Evolutionary conservation across 148 eudicot genomes (phyloP).

Genomic region (Linanthus parryae): DNA sequence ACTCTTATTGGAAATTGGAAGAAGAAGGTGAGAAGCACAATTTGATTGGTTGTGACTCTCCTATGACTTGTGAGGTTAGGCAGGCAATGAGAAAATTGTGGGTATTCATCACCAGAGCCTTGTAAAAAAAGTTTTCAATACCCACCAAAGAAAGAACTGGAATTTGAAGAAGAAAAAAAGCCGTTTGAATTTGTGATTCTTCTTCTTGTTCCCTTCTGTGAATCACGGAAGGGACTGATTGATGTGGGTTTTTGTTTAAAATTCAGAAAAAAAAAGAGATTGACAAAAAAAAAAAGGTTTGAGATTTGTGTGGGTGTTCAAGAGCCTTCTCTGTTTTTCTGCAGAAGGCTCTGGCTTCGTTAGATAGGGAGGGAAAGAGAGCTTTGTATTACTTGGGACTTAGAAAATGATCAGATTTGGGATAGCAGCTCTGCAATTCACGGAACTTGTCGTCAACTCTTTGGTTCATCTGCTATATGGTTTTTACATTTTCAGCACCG

Average conservation of each 20-base stretch:
- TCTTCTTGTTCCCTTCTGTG: not conserved
- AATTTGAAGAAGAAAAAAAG: not conserved
- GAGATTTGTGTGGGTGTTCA: not conserved
- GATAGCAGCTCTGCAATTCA: slow-evolving; percentile 45
- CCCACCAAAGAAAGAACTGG: not conserved
- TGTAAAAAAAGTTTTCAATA: not conserved
- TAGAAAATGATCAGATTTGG: slow-evolving; percentile 60
- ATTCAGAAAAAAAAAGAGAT: not conserved
- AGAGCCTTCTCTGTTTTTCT: not conserved
- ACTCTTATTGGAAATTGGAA: not conserved
- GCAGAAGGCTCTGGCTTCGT: not conserved
- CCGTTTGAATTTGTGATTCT: not conserved
- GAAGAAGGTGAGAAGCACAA: slow-evolving; percentile 3
- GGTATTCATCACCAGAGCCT: slow-evolving; percentile 2
- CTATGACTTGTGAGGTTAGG: slow-evolving; percentile 9
- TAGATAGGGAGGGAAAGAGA: not conserved
- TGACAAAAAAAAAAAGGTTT: slow-evolving; percentile 4
- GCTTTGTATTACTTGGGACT: not conserved
- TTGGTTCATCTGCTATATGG: slow-evolving; percentile 76
- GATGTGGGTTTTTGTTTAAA: too few species aligned
- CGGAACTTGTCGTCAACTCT: slow-evolving; percentile 75
- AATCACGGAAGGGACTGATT: too few species aligned
- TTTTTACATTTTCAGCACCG: slow-evolving; percentile 78
- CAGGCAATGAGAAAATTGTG: slow-evolving; percentile 19
- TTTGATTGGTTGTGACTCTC: slow-evolving; percentile 7